These are phyloP conservation scores for Venturia aucupariae DNA, from an alignment of 2,329 filamentous ascomycete species.

Conservation along the genomic window DNA sequence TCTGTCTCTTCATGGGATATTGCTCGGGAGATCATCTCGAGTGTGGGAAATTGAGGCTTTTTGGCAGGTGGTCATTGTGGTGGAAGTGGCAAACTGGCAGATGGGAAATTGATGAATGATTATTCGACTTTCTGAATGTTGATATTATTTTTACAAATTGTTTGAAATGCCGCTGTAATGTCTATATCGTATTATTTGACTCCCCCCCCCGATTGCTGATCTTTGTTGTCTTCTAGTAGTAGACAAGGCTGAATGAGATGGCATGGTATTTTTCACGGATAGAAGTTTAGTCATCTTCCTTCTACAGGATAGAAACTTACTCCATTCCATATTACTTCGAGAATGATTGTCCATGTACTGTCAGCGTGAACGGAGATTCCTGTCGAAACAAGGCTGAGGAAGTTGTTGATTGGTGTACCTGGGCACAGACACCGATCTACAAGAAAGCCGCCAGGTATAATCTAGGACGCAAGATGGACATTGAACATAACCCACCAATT, in stretches of 20 bases:
- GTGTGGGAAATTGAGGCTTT: background rate
- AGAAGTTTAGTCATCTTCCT: too few relatives aligned
- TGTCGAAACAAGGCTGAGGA: background rate
- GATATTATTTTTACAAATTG: too few relatives aligned
- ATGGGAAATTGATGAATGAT: background rate
- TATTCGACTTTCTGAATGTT: too few relatives aligned
- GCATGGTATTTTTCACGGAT: too few relatives aligned
- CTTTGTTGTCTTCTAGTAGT: background rate
- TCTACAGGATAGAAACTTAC: background rate
- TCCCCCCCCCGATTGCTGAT: background rate
- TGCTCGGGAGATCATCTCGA: background rate
- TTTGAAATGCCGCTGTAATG: too few relatives aligned
- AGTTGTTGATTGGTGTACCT: background rate
- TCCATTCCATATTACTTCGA: background rate
- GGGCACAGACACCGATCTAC: background rate
- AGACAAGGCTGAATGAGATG: background rate
- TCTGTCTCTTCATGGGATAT: background rate
- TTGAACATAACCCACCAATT: background rate
- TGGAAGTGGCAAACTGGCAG: background rate
- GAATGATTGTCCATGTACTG: background rate
- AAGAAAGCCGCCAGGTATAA: background rate
- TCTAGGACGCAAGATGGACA: background rate
- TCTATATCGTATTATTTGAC: too few relatives aligned
- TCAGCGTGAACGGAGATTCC: background rate
- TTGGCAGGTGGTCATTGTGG: background rate